phyloP scores from a whole-genome alignment of 768 basidiomycete genomes.

The Cubamyces lactineus region DNA sequence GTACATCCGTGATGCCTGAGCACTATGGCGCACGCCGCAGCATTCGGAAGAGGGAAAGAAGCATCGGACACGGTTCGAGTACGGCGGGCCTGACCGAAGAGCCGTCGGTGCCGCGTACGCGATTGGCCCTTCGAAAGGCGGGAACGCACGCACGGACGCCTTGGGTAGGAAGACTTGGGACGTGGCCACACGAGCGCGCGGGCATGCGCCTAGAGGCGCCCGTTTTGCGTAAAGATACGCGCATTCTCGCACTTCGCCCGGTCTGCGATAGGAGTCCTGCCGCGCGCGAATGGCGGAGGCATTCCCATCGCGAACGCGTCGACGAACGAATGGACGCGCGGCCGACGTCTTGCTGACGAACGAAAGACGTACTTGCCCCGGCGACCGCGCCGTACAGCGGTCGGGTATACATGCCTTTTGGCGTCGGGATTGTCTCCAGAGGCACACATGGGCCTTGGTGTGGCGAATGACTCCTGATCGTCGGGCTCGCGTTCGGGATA shows the following conservation, averaged over 20 bases:
- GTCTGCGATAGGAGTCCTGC: slow-evolving; percentile 3
- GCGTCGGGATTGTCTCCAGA: neutral
- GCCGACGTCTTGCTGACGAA: slow-evolving; percentile 7
- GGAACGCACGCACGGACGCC: slow-evolving; percentile 3
- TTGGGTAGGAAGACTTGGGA: too few relatives aligned
- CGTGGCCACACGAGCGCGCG: neutral
- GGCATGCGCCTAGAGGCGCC: neutral
- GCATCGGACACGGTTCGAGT: slow-evolving; percentile 11
- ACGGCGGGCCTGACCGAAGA: slow-evolving; percentile 10
- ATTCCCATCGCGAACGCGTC: too few relatives aligned
- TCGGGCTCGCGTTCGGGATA: neutral
- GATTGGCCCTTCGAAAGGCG: slow-evolving; percentile 6
- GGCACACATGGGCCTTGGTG: neutral
- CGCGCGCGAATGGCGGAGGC: neutral
- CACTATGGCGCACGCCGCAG: neutral
- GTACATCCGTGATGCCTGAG: too few relatives aligned
- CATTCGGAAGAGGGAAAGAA: slow-evolving; percentile 5
- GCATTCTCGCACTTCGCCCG: slow-evolving; percentile 9
- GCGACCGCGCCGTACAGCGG: neutral
- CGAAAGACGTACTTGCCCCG: slow-evolving; percentile 8
- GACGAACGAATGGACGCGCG: neutral
- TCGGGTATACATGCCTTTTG: neutral
- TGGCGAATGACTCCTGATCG: neutral
- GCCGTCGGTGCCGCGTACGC: slow-evolving; percentile 4
- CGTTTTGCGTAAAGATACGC: slow-evolving; percentile 1